Conservation (phyloP, 2,329 filamentous ascomycete species). For the Beauveria bassiana region DNA sequence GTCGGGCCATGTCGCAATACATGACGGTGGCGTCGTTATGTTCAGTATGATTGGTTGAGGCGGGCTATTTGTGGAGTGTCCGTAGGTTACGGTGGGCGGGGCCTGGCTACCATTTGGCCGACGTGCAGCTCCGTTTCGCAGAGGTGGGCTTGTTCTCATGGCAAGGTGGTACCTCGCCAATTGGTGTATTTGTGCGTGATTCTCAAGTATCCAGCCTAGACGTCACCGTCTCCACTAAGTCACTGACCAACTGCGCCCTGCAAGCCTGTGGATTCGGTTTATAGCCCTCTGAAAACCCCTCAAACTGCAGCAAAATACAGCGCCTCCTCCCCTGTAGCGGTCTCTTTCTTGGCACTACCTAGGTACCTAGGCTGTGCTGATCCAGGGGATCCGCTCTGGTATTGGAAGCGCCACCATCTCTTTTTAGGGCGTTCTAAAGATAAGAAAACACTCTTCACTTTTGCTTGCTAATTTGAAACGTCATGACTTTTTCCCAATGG, state of each 20-base stretch:
- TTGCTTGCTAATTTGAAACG: neutral
- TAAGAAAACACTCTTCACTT: too few relatives aligned
- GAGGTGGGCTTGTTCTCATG: neutral
- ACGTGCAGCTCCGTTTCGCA: constrained; percentile 8
- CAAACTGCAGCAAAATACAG: neutral
- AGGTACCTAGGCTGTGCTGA: too few relatives aligned
- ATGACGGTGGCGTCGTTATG: constrained; percentile 9
- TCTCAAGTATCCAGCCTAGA: too few relatives aligned
- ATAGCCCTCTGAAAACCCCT: neutral
- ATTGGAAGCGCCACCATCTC: too few relatives aligned
- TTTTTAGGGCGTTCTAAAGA: too few relatives aligned
- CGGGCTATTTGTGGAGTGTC: neutral
- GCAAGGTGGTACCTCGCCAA: too few relatives aligned
- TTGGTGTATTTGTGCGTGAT: too few relatives aligned
- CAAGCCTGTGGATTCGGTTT: neutral
- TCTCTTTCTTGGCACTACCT: too few relatives aligned
- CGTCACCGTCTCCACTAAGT: too few relatives aligned
- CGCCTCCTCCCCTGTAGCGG: too few relatives aligned
- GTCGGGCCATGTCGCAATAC: neutral
- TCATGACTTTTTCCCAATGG: neutral
- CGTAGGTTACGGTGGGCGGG: constrained; percentile 9
- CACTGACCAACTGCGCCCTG: neutral
- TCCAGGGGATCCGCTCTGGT: too few relatives aligned
- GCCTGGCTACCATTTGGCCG: neutral
- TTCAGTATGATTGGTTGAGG: neutral